These are phyloP conservation scores for Phyllosticta paracitricarpa DNA, from an alignment of 2,329 filamentous ascomycete species.

Conservation along the genomic window DNA sequence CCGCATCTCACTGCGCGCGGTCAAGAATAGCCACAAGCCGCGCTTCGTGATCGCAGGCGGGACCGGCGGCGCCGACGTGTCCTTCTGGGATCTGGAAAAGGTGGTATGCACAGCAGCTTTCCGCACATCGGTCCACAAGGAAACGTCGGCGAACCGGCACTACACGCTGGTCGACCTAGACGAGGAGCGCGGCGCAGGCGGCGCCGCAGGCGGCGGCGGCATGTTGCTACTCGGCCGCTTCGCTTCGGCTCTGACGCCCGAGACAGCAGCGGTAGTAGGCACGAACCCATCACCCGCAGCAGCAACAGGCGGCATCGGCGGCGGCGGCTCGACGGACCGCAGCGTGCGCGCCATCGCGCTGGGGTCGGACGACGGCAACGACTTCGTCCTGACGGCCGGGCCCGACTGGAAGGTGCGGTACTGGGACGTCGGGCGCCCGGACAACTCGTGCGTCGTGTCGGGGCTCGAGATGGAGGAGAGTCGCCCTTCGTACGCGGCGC, in stretches of 20 bases:
- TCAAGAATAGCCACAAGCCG: constrained; percentile 50
- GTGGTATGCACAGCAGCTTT: constrained; percentile 82
- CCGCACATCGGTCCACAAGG: constrained; percentile 46
- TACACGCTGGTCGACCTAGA: constrained; percentile 75
- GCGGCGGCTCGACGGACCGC: constrained; percentile 39
- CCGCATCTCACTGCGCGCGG: constrained; percentile 59
- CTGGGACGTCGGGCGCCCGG: constrained; percentile 76
- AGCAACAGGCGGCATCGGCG: constrained; percentile 27
- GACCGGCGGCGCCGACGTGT: constrained; percentile 78
- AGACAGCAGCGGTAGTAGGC: background rate
- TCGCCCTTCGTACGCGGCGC: background rate
- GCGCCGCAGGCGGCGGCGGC: constrained; percentile 33
- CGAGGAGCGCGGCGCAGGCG: constrained; percentile 44
- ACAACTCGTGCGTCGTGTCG: constrained; percentile 71
- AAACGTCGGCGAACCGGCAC: constrained; percentile 18
- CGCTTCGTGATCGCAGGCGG: constrained; percentile 87
- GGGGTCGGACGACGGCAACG: constrained; percentile 61
- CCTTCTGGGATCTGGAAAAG: constrained; percentile 92
- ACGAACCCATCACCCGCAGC: background rate
- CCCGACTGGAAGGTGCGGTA: constrained; percentile 86
- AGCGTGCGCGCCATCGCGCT: constrained; percentile 68
- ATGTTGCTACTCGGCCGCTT: constrained; percentile 66
- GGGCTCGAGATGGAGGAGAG: constrained; percentile 47
- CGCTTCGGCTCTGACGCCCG: constrained; percentile 50
- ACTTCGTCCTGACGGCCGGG: constrained; percentile 79